Percentiles rank a stretch among this genome's conserved stretches.
phyloP scores from a whole-genome alignment of 2,329 filamentous ascomycete genomes.

The Zopfia rhizophila region DNA sequence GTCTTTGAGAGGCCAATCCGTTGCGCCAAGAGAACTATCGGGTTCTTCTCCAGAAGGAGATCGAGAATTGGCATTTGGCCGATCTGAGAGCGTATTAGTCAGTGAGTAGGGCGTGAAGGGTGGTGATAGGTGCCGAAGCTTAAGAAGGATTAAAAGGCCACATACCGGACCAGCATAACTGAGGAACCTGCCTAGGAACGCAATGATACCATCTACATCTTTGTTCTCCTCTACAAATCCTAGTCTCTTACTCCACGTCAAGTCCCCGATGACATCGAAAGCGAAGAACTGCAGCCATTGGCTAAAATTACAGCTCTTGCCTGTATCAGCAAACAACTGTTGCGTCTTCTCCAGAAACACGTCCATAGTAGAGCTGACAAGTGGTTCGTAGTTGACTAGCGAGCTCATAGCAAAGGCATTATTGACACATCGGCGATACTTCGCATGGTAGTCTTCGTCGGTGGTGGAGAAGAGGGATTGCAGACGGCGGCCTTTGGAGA shows the following conservation, averaged over 20 bases:
- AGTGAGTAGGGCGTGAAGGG: slow-evolving; percentile 1
- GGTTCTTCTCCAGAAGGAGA: slow-evolving; percentile 77
- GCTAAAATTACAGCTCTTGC: slow-evolving; percentile 69
- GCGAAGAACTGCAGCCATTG: slow-evolving; percentile 83
- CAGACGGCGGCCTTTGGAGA: slow-evolving; percentile 73
- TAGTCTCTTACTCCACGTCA: slow-evolving; percentile 79
- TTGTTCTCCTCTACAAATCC: slow-evolving; percentile 79
- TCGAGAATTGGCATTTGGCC: slow-evolving; percentile 81
- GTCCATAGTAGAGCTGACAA: slow-evolving; percentile 78
- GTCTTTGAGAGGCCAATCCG: slow-evolving; percentile 74
- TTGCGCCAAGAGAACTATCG: slow-evolving; percentile 73
- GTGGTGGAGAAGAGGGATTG: slow-evolving; percentile 81
- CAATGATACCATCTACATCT: slow-evolving; percentile 79
- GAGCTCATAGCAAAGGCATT: slow-evolving; percentile 81
- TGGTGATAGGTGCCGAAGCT: background rate
- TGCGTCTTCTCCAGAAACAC: slow-evolving; percentile 70
- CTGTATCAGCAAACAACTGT: slow-evolving; percentile 53
- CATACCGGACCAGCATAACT: slow-evolving; percentile 76
- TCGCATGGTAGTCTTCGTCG: slow-evolving; percentile 78
- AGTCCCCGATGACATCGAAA: slow-evolving; percentile 82
- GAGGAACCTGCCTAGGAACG: slow-evolving; percentile 71
- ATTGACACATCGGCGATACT: slow-evolving; percentile 79
- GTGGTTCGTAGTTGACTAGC: slow-evolving; percentile 80
- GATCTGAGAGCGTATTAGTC: slow-evolving; percentile 57
- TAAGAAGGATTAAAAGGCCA: slow-evolving; percentile 11